Evolutionary conservation across 116 monocot genomes (phyloP), one percentile per base, ranked within the genome.

Genomic region (Papilionanthe hybrid): DNA sequence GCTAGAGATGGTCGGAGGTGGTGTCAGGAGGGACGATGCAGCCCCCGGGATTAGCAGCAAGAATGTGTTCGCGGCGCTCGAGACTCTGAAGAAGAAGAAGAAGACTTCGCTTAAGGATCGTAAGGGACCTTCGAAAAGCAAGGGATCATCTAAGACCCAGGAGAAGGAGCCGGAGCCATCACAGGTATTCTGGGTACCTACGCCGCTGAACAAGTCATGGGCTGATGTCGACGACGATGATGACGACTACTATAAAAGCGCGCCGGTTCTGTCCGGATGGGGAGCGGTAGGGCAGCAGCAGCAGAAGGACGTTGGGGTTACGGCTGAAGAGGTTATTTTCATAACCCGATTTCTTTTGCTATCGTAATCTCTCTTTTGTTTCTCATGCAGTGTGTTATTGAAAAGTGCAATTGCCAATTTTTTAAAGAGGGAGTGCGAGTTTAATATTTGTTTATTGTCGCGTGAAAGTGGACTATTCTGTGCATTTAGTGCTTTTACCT

Each of bases 81-180:
- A 81, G 44, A 58, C 81, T 55, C 27, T 74, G 13, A 81, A 81
- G 60, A 81, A 81, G 75, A 81, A 81, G 75, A 81, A 81, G 81
- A 81, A 75, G 42, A 49, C 79, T 7, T 69, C 67, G 44, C 68
- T 68, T 79, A 79, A 79, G 47, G 45, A 45, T 13, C 11, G 43
- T 22, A 63, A 63, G 79, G 75, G 60, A 27, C 63, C 75, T n/a
- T 5, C 75, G 42, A 75, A 75, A 19, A 74, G 45, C 9, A 22
- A 74, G 43, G 7, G 42, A 2, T 60, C 81, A 5, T n/a, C 22
- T 8, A 73, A 72, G 72, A 55, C 42, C 55, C 48, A 42, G 25
- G 75, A 58, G 15, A 56, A 42, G 56, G 81, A 75, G 42, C 48
- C 75, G 25, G 81, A 81, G 25, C 37, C 74, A 4, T 18, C 29